Percentiles rank a stretch among this genome's conserved stretches.
Conservation (phyloP, 495 filamentous ascomycete species). For the Aspergillus indologenus region DNA sequence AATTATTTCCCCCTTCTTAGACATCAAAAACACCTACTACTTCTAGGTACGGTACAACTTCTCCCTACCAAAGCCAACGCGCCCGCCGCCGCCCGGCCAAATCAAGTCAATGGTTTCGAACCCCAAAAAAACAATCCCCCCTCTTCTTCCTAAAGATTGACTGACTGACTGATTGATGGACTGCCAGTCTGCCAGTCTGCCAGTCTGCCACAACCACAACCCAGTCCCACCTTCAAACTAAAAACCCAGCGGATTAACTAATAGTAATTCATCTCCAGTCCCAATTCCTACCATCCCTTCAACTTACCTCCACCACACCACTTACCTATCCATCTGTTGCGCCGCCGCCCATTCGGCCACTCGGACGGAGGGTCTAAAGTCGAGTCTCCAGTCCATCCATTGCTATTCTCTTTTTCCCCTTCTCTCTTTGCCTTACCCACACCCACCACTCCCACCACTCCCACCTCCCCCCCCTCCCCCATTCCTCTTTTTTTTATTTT, state of each 20-base stretch:
- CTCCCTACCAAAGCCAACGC: too few relatives aligned
- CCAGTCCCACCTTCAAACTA: conserved; percentile 4
- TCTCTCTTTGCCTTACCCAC: too few relatives aligned
- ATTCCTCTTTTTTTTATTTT: conserved; percentile 18
- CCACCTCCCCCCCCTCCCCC: conserved; percentile 16
- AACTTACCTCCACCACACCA: conserved; percentile 9
- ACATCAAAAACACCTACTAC: too few relatives aligned
- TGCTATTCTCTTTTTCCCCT: conserved; percentile 26
- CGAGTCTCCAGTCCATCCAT: too few relatives aligned
- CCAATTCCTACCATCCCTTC: conserved; percentile 2
- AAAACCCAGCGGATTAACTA: conserved; percentile 1
- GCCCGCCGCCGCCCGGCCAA: too few relatives aligned
- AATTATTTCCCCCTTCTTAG: too few relatives aligned
- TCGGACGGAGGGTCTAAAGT: conserved; percentile 5
- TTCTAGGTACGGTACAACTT: too few relatives aligned
- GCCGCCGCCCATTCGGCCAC: conserved; percentile 7
- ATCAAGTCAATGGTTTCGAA: too few relatives aligned
- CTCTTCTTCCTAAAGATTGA: not conserved
- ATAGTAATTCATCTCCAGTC: not conserved
- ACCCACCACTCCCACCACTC: conserved; percentile 20
- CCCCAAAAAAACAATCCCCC: too few relatives aligned
- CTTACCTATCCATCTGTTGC: conserved; percentile 4
- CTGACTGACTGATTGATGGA: conserved; percentile 1
- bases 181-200: too few relatives aligned
- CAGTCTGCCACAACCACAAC: not conserved